Evolutionary conservation across 164 flowering plant genomes (phyloP).

Genomic region (Umbilicus rupestris): DNA sequence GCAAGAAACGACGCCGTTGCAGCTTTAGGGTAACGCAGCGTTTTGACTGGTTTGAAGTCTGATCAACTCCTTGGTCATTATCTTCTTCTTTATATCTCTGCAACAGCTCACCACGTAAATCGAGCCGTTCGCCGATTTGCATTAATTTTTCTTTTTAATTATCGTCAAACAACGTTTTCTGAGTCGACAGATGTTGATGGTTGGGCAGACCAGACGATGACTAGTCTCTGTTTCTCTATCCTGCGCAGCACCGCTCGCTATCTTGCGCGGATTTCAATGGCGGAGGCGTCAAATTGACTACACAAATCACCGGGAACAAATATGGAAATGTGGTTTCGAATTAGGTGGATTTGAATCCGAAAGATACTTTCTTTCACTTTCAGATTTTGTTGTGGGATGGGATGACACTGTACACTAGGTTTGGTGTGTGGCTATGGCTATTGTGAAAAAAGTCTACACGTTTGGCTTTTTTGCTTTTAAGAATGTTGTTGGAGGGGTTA

Average conservation of each 20-base stretch:
- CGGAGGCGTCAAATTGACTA: background rate
- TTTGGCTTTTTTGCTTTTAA: background rate
- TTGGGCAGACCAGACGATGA: background rate
- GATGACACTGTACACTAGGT: background rate
- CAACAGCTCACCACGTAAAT: background rate
- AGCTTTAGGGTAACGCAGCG: no score
- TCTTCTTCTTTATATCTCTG: background rate
- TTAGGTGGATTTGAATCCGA: background rate
- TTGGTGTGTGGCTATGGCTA: background rate
- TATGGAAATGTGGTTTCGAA: background rate
- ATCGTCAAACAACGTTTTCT: background rate
- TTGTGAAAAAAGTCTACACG: background rate
- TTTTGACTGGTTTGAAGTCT: background rate
- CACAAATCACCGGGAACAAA: background rate
- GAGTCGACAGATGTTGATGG: background rate
- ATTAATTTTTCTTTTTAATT: background rate
- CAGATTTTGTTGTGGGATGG: background rate
- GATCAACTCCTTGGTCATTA: background rate
- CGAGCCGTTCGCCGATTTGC: background rate
- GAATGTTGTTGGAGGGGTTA: background rate
- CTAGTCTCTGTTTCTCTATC: background rate
- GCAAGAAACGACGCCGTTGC: no score
- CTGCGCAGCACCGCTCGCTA: background rate
- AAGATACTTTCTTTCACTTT: slow-evolving; percentile 1
- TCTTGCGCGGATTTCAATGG: background rate